Conservation (phyloP, 2,329 filamentous ascomycete species). For the Penicillium sp. region DNA sequence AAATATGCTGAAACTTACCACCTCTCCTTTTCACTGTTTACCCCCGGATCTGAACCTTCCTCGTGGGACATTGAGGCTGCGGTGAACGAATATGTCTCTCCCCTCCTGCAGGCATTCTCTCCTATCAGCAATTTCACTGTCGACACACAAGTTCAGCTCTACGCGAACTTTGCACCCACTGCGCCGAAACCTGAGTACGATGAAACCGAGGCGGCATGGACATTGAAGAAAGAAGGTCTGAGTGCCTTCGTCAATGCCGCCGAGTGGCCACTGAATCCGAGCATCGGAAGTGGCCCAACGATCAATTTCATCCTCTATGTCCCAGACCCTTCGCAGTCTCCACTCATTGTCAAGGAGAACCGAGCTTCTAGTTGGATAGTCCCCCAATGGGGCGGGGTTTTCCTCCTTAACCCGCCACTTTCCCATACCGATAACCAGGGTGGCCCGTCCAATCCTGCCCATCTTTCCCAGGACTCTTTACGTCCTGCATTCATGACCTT, state of each 20-base stretch:
- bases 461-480: slow-evolving; percentile 64
- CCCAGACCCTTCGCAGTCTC: slow-evolving; percentile 64
- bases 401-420: slow-evolving; percentile 59
- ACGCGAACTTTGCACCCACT: slow-evolving; percentile 67
- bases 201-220: slow-evolving; percentile 57
- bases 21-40: slow-evolving; percentile 92
- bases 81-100: slow-evolving; percentile 74
- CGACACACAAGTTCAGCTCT: slow-evolving; percentile 93
- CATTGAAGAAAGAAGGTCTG: slow-evolving; percentile 77
- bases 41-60: slow-evolving; percentile 70
- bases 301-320: slow-evolving; percentile 95
- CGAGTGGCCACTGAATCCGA: slow-evolving; percentile 94
- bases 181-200: slow-evolving; percentile 58
- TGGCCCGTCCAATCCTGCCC: slow-evolving; percentile 35
- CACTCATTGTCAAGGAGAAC: slow-evolving; percentile 59
- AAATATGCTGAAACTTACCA: slow-evolving; percentile 95
- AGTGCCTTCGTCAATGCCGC: slow-evolving; percentile 96
- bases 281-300: slow-evolving; percentile 87
- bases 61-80: slow-evolving; percentile 89
- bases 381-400: slow-evolving; percentile 87
- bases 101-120: slow-evolving; percentile 73
- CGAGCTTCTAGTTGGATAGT: slow-evolving; percentile 80
- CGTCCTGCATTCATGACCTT: slow-evolving; percentile 84
- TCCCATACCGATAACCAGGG: slow-evolving; percentile 34
- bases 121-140: slow-evolving; percentile 93